Evolutionary conservation across 1,284 basidiomycete genomes (phyloP).

Genomic region (Austropuccinia psidii): DNA sequence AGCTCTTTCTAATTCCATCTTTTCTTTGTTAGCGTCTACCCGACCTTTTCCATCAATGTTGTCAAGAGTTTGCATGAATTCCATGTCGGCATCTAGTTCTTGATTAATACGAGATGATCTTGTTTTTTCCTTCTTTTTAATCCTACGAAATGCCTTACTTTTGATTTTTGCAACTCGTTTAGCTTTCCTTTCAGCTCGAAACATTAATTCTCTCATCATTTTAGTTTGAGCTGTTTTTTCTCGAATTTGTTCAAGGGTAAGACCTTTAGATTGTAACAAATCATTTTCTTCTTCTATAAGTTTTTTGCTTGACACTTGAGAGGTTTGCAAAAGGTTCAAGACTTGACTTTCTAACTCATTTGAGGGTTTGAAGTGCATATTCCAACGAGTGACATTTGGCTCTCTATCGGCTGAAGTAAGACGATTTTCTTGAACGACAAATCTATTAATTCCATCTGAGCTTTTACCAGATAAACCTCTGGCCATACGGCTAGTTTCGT

Average conservation of each 20-base stretch:
- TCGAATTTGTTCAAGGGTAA: slow-evolving; percentile 5
- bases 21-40: slow-evolving; percentile 20
- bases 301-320: slow-evolving; percentile 57
- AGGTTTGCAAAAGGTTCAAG: slow-evolving; percentile 64
- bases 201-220: slow-evolving; percentile 80
- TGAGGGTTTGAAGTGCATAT: slow-evolving; percentile 54
- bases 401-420: not conserved
- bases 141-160: slow-evolving; percentile 80
- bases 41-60: slow-evolving; percentile 28
- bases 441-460: slow-evolving; percentile 53
- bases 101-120: slow-evolving; percentile 53
- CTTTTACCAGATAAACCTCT: slow-evolving; percentile 58
- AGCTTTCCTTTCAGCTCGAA: slow-evolving; percentile 84
- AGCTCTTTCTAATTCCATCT: slow-evolving; percentile 40
- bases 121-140: slow-evolving; percentile 60
- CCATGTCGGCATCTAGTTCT: slow-evolving; percentile 37
- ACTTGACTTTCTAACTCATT: slow-evolving; percentile 72
- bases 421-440: slow-evolving; percentile 14
- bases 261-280: slow-evolving; percentile 55
- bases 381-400: slow-evolving; percentile 10
- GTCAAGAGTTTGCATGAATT: slow-evolving; percentile 23
- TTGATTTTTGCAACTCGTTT: slow-evolving; percentile 92
- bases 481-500: slow-evolving; percentile 61
- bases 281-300: slow-evolving; percentile 58
- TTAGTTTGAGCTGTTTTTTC: slow-evolving; percentile 62